These are phyloP conservation scores for Marasmius tenuissimus DNA, from an alignment of 1,284 basidiomycete genomes.

Conservation along the genomic window DNA sequence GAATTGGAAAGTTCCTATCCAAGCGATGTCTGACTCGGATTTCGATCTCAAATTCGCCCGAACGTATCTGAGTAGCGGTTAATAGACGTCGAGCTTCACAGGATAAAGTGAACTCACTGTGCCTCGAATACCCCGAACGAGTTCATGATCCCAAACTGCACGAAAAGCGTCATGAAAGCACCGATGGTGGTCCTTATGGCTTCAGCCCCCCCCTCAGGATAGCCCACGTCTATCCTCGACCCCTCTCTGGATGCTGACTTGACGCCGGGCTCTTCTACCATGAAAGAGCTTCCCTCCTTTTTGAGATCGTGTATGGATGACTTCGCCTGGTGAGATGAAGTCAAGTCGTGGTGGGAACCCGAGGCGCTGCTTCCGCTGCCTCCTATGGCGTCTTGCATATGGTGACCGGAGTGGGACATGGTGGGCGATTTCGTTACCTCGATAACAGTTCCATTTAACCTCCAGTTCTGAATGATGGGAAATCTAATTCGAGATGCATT, in stretches of 20 bases:
- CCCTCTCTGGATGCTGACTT: not conserved
- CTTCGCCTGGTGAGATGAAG: not conserved
- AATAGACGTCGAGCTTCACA: not conserved
- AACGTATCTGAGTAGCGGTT: not conserved
- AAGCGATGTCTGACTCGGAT: not conserved
- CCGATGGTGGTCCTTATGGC: not conserved
- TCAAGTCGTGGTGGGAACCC: not conserved
- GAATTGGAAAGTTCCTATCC: constrained; percentile 1
- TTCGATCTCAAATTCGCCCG: not conserved
- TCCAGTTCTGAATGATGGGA: not conserved
- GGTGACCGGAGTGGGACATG: not conserved
- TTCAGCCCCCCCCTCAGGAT: not conserved
- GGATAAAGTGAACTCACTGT: not conserved
- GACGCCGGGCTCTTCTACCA: not conserved
- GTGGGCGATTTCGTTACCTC: not conserved
- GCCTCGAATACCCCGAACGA: constrained; percentile 2
- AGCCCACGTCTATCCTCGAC: not conserved
- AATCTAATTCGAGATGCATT: not conserved
- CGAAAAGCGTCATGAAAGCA: not conserved
- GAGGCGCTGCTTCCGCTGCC: not conserved
- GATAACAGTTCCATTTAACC: not conserved
- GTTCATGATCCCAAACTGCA: constrained; percentile 1
- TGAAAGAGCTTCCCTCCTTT: not conserved
- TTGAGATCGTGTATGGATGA: not conserved
- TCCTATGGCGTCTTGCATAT: not conserved